These are phyloP conservation scores for Venturia pyrina DNA, from an alignment of 2,329 filamentous ascomycete species.

Conservation along the genomic window DNA sequence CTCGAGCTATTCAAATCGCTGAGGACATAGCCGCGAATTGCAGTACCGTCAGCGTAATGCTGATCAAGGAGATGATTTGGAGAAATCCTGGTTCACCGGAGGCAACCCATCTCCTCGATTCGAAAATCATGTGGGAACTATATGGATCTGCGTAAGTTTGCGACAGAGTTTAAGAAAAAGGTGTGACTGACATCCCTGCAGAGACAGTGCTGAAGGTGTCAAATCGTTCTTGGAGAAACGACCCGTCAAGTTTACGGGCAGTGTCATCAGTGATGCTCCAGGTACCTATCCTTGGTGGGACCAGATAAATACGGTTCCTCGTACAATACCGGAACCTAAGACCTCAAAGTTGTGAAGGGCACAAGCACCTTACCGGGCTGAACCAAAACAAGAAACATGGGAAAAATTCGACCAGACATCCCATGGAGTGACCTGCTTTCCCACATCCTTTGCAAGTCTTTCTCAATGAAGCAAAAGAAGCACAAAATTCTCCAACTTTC, in stretches of 20 bases:
- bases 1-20: constrained; percentile 55
- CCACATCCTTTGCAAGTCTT: background rate
- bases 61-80: constrained; percentile 66
- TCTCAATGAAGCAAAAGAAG: background rate
- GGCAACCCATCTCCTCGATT: constrained; percentile 61
- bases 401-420: background rate
- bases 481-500: background rate
- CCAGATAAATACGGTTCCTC: background rate
- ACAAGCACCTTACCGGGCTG: background rate
- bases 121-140: constrained; percentile 49
- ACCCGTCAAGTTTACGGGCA: constrained; percentile 50
- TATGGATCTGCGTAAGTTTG: constrained; percentile 34
- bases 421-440: no score
- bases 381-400: background rate
- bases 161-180: background rate
- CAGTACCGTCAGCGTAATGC: constrained; percentile 49
- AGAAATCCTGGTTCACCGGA: constrained; percentile 51
- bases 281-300: constrained; percentile 40
- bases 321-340: background rate
- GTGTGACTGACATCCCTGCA: background rate
- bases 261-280: constrained; percentile 50
- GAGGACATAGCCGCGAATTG: constrained; percentile 57
- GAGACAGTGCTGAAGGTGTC: constrained; percentile 58
- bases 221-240: constrained; percentile 62
- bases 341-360: background rate